phyloP scores from a whole-genome alignment of 257 asterid species.

The Solanum boliviense region DNA sequence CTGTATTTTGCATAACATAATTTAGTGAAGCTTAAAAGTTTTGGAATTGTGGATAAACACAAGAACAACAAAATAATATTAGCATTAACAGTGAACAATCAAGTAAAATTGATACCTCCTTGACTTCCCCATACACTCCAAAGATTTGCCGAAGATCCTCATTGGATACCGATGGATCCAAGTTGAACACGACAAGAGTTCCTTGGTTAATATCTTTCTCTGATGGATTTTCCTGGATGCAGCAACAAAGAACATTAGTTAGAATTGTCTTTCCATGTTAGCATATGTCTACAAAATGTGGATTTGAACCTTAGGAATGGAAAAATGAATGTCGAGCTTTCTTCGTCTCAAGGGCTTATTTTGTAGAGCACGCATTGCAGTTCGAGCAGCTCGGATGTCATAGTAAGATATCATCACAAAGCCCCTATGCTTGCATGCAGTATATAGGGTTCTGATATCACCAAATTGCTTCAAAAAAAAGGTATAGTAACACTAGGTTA shows the following conservation, averaged over 20 bases:
- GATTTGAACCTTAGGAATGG: slow-evolving; percentile 61
- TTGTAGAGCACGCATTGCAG: slow-evolving; percentile 28
- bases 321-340: slow-evolving; percentile 72
- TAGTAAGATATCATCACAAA: slow-evolving; percentile 18
- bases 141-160: slow-evolving; percentile 91
- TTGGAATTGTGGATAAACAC: not conserved
- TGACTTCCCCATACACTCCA: slow-evolving; percentile 94
- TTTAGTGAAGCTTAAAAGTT: slow-evolving; percentile 2
- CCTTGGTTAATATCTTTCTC: slow-evolving; percentile 97
- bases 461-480: slow-evolving; percentile 12
- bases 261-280: slow-evolving; percentile 1
- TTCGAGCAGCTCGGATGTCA: slow-evolving; percentile 21
- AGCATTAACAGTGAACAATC: not conserved
- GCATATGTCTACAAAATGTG: not conserved
- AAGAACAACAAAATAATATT: not conserved
- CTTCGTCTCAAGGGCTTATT: slow-evolving; percentile 62
- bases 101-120: slow-evolving; percentile 57
- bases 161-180: slow-evolving; percentile 89
- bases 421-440: slow-evolving; percentile 18
- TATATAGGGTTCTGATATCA: slow-evolving; percentile 12
- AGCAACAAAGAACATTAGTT: not conserved
- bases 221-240: slow-evolving; percentile 81
- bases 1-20: slow-evolving; percentile 28
- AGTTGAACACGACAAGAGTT: slow-evolving; percentile 87
- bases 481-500: not conserved